phyloP scores from a whole-genome alignment of 2,329 filamentous ascomycete genomes.

The Scortechinia acanthostroma region DNA sequence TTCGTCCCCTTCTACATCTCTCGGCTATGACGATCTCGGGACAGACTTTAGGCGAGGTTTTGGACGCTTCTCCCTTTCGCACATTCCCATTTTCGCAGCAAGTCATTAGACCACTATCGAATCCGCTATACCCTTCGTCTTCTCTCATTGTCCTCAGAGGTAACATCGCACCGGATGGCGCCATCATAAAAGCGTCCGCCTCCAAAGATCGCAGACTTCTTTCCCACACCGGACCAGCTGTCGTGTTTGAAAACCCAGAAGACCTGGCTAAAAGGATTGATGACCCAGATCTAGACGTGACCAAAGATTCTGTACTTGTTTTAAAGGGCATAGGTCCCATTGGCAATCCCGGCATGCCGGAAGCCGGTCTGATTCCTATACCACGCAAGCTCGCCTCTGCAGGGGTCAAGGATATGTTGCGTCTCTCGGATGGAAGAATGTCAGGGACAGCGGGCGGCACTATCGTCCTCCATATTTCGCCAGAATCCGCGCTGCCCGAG shows the following conservation, averaged over 20 bases:
- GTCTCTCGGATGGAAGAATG: constrained; percentile 44
- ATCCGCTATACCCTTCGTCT: constrained; percentile 33
- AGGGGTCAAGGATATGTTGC: constrained; percentile 42
- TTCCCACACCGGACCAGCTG: constrained; percentile 30
- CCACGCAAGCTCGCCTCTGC: constrained; percentile 34
- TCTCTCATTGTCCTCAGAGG: constrained; percentile 34
- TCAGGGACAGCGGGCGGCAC: constrained; percentile 45
- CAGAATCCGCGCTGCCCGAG: constrained; percentile 35
- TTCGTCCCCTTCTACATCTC: constrained; percentile 34
- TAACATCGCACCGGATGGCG: constrained; percentile 37
- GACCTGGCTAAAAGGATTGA: constrained; percentile 36
- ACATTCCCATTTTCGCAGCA: constrained; percentile 26
- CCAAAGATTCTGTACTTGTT: constrained; percentile 32
- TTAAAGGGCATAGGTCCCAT: constrained; percentile 39
- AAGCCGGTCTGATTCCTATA: constrained; percentile 39
- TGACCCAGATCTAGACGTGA: constrained; percentile 29
- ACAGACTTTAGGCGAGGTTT: constrained; percentile 32
- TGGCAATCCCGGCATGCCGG: constrained; percentile 42
- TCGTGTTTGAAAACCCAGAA: constrained; percentile 36
- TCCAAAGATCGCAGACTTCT: constrained; percentile 35
- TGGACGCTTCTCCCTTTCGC: constrained; percentile 30
- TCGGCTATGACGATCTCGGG: constrained; percentile 34
- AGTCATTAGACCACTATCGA: constrained; percentile 31
- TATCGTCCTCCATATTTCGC: constrained; percentile 42
- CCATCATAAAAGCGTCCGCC: constrained; percentile 39